A percentile compares a stretch with the other conserved stretches of the same genome.
Conservation (phyloP, 208 protist genomes). For the Crithidia bombi region DNA sequence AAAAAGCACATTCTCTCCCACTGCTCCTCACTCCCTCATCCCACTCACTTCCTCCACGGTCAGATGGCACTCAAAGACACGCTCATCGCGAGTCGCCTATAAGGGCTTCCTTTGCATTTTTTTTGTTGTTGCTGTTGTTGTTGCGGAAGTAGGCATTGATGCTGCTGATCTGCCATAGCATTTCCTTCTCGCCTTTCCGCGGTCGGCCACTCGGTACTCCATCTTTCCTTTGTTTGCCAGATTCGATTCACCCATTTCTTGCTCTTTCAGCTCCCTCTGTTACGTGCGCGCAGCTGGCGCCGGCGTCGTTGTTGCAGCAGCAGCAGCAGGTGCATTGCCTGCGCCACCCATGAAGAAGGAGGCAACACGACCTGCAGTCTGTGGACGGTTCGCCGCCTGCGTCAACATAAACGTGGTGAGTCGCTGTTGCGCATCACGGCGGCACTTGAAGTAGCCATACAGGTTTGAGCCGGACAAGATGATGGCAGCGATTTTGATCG, state of each 20-base stretch:
- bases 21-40: too few relatives aligned
- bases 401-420: conserved; percentile 67
- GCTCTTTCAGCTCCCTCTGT: not conserved
- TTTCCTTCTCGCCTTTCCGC: too few relatives aligned
- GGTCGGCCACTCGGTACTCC: conserved; percentile 2
- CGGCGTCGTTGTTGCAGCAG: not conserved
- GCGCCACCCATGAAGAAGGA: conserved; percentile 32
- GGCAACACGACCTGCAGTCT: conserved; percentile 49
- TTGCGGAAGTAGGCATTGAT: too few relatives aligned
- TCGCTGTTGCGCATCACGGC: conserved; percentile 66
- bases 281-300: not conserved
- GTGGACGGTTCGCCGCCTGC: conserved; percentile 52
- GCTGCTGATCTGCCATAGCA: too few relatives aligned
- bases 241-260: too few relatives aligned
- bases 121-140: too few relatives aligned
- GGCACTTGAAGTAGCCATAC: conserved; percentile 88
- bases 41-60: too few relatives aligned
- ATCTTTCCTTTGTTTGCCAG: not conserved
- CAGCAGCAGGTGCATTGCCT: not conserved
- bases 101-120: too few relatives aligned
- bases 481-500: conserved; percentile 63
- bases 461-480: conserved; percentile 70
- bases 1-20: too few relatives aligned
- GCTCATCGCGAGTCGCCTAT: too few relatives aligned
- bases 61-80: too few relatives aligned